These are phyloP conservation scores for Tulasnella sp. DNA, from an alignment of 768 basidiomycete species.

Conservation along the genomic window DNA sequence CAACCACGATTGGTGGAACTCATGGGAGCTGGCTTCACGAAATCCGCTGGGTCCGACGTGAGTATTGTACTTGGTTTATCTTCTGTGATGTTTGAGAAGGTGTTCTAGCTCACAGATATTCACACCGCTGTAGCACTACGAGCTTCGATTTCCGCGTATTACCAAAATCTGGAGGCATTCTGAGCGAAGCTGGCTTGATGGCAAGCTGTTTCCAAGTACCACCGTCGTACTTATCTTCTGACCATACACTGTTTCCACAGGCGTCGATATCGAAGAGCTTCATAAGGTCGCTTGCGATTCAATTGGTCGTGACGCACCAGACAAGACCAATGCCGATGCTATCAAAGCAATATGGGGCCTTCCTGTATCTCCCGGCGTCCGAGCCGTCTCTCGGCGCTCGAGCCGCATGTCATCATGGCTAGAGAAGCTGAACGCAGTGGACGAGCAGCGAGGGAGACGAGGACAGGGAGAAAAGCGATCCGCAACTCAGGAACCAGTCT, in stretches of 20 bases:
- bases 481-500: not conserved
- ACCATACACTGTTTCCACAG: constrained; percentile 16
- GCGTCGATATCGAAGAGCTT: constrained; percentile 37
- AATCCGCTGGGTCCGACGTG: constrained; percentile 47
- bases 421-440: not conserved
- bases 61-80: too few species aligned
- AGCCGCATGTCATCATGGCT: constrained; percentile 19
- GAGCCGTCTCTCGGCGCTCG: constrained; percentile 27
- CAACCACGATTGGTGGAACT: constrained; percentile 60
- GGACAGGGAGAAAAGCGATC: not conserved
- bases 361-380: constrained; percentile 31
- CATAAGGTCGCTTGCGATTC: constrained; percentile 44
- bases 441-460: not conserved
- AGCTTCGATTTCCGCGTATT: constrained; percentile 73
- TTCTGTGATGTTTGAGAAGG: too few species aligned
- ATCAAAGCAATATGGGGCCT: constrained; percentile 32
- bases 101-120: too few species aligned
- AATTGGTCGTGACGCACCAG: constrained; percentile 40
- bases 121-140: constrained; percentile 49
- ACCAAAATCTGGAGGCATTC: constrained; percentile 49
- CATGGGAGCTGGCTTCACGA: constrained; percentile 75
- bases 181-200: constrained; percentile 57
- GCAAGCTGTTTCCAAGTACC: constrained; percentile 17
- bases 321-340: constrained; percentile 44
- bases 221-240: not conserved